Evolutionary conservation across 1,139 yeast species (phyloP), one percentile per base, ranked within the genome.

Genomic region (Yamadazyma spencermartinsiae): DNA sequence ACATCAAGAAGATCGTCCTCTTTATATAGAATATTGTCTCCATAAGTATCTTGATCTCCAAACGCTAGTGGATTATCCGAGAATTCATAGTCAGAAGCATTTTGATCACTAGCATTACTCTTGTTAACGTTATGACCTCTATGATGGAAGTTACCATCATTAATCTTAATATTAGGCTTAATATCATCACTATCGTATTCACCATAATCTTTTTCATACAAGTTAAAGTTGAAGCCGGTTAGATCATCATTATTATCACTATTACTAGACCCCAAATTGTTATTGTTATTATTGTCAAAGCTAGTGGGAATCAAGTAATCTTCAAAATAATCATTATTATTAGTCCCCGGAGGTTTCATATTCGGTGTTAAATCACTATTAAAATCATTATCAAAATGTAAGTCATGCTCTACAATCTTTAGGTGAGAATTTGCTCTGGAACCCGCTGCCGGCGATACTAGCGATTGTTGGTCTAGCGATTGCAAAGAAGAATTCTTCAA

Each of bases 311-410:
- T 36, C 6, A 45, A 30, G 19, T 41, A 40, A 11, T 42, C 43
- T 18, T 63, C 73, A 40, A 69, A 69, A 48, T 68, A 69, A n/a
- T 63, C 72, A 31, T 50, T 42, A 6, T 48, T 49, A 31, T 52
- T 55, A 4, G 61, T 49, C 7, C 63, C 62, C 1, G 76, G 75
- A 1, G 76, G 74, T 32, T 65, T 66, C 68, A 68, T 63, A 6
- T 61, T 57, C 0, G 76, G 76, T 0, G 76, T 71, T 14, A 66
- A 46, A 11, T 28, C 31, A 32, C 38, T 45, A 23, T 48, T 51
- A 21, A 41, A 41, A 4, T 40, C 39, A 20, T 41, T 39, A 31
- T 49, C 52, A 11, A 46, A 42, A 25, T 44, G 35, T 15, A 48
- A 35, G 35, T 49, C 53, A 26, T 39, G 33, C 26, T 49, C 53